Evolutionary conservation across 495 filamentous ascomycete genomes (phyloP).

Genomic region (Podospora anserina): DNA sequence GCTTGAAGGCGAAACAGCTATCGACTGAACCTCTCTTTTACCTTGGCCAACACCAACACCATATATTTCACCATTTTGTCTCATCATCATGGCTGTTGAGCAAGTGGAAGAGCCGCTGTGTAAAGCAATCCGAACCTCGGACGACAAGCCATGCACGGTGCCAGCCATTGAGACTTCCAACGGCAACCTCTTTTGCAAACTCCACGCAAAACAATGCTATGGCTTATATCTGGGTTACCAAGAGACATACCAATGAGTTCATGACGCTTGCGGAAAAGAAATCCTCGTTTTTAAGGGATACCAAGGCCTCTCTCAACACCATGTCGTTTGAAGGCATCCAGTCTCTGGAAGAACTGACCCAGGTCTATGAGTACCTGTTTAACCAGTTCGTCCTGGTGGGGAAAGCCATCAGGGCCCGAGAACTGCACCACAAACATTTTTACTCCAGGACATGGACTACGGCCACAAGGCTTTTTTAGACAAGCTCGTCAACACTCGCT

Average conservation of each 20-base stretch:
- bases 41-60: not conserved
- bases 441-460: constrained; percentile 47
- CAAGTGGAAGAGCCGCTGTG: not conserved
- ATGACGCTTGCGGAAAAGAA: constrained; percentile 36
- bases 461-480: constrained; percentile 45
- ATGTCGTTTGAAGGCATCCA: constrained; percentile 41
- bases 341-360: constrained; percentile 35
- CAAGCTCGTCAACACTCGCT: constrained; percentile 41
- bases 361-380: constrained; percentile 45
- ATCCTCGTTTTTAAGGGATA: constrained; percentile 37
- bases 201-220: constrained; percentile 46
- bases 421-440: constrained; percentile 53
- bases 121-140: not conserved
- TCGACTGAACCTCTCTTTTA: too few species aligned
- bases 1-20: not conserved
- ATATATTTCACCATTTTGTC: too few species aligned
- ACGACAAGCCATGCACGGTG: constrained; percentile 28
- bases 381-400: constrained; percentile 45
- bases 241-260: constrained; percentile 45
- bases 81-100: not conserved
- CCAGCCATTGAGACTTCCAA: constrained; percentile 33
- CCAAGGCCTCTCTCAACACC: constrained; percentile 38
- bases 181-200: constrained; percentile 48
- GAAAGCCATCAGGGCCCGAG: constrained; percentile 50
- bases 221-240: constrained; percentile 51